Conservation (phyloP, 2,329 filamentous ascomycete species). For the Talaromyces albobiverticillius region DNA sequence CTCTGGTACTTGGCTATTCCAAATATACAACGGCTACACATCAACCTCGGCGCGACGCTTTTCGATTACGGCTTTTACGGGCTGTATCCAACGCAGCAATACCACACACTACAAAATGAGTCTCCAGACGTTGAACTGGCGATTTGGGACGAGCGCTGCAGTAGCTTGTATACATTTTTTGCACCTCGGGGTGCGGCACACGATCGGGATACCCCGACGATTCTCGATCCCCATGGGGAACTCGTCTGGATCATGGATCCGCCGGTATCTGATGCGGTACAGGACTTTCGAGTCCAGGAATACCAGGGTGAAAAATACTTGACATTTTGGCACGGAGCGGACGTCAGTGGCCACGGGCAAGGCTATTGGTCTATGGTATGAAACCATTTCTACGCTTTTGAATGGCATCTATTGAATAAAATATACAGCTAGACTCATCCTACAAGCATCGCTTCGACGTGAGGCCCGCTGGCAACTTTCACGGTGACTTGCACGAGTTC, state of each 20-base stretch:
- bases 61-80: background rate
- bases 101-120: background rate
- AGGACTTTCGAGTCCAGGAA: background rate
- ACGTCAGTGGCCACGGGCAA: background rate
- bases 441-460: background rate
- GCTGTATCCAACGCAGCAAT: background rate
- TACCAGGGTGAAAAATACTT: slow-evolving; percentile 1
- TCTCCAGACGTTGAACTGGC: background rate
- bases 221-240: background rate
- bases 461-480: background rate
- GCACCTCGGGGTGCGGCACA: background rate
- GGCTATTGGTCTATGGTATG: slow-evolving; percentile 23
- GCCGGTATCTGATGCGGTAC: background rate
- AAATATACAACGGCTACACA: background rate
- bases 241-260: background rate
- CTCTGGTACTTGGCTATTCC: no score
- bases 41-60: background rate
- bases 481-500: slow-evolving; percentile 45
- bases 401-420: background rate
- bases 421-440: background rate
- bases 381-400: background rate
- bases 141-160: background rate
- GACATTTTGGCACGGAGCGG: slow-evolving; percentile 1
- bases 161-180: background rate
- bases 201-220: background rate